These are phyloP conservation scores for Epichloe coenophiala DNA, from an alignment of 2,329 filamentous ascomycete genomes.

Conservation along the genomic window DNA sequence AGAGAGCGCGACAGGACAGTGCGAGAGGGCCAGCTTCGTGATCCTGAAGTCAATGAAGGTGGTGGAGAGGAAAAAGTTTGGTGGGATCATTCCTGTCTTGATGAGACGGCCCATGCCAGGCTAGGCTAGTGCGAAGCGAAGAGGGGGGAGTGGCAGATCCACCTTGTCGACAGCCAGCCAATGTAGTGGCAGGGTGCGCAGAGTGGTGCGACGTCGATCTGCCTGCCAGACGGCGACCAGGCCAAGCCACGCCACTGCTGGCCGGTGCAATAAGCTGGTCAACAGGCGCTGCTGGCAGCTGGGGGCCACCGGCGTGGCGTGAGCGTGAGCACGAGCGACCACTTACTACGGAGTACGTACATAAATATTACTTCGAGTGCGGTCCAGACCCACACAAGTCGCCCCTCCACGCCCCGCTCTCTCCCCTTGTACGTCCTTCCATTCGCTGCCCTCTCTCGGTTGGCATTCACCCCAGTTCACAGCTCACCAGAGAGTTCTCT, in stretches of 20 bases:
- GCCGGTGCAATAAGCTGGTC: not conserved
- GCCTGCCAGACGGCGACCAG: not conserved
- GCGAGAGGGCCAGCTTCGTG: no score
- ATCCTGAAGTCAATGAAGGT: not conserved
- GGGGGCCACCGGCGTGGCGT: not conserved
- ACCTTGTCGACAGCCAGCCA: not conserved
- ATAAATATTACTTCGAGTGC: no score
- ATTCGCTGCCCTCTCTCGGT: not conserved
- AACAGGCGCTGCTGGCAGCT: not conserved
- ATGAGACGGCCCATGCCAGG: not conserved
- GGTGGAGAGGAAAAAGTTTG: not conserved
- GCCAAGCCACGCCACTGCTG: constrained; percentile 1
- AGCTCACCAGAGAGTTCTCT: no score
- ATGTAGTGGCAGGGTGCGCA: not conserved
- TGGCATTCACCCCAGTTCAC: not conserved
- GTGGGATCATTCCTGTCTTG: not conserved
- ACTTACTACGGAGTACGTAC: not conserved
- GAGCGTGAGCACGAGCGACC: not conserved
- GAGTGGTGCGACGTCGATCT: not conserved
- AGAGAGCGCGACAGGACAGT: no score
- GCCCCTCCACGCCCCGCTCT: not conserved
- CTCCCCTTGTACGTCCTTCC: not conserved
- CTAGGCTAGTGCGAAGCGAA: not conserved
- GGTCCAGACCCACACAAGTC: no score
- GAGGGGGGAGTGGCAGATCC: not conserved